Conservation (phyloP, 495 filamentous ascomycete genomes). For the Pseudomonodictys pantanalensis region DNA sequence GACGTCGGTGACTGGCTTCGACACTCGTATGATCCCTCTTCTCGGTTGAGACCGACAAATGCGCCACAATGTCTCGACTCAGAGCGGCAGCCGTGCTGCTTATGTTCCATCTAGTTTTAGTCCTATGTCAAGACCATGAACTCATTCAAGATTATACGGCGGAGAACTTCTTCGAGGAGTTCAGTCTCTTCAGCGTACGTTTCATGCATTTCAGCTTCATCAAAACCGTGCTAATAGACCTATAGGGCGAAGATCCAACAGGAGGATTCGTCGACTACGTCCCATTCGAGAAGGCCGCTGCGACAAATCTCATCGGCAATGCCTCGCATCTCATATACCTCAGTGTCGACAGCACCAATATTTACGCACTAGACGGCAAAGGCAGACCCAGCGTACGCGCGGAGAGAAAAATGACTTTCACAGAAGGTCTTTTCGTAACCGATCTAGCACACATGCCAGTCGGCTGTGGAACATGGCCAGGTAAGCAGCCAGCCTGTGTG, state of each 20-base stretch:
- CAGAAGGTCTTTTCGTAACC: constrained; percentile 39
- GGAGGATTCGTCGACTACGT: constrained; percentile 13
- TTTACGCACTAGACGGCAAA: constrained; percentile 9
- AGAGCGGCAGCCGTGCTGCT: constrained; percentile 1
- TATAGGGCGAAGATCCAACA: constrained; percentile 11
- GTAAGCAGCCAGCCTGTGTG: neutral
- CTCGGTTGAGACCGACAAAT: constrained; percentile 1
- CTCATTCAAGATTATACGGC: constrained; percentile 16
- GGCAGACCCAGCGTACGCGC: constrained; percentile 42
- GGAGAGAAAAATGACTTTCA: constrained; percentile 39
- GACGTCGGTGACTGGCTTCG: neutral
- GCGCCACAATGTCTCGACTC: constrained; percentile 2
- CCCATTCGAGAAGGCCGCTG: constrained; percentile 1
- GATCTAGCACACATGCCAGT: constrained; percentile 43
- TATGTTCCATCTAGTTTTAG: neutral
- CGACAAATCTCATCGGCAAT: constrained; percentile 30
- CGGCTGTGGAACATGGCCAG: constrained; percentile 40
- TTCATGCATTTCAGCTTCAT: constrained; percentile 7
- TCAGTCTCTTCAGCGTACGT: constrained; percentile 43
- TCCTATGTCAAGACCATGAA: constrained; percentile 7
- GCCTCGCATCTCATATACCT: constrained; percentile 35
- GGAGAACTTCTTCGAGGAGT: constrained; percentile 37
- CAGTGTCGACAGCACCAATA: constrained; percentile 36
- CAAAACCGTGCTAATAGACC: neutral
- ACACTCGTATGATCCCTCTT: neutral